Evolutionary conservation across 441 rosid species (phyloP).

Genomic region (Croton setiger): DNA sequence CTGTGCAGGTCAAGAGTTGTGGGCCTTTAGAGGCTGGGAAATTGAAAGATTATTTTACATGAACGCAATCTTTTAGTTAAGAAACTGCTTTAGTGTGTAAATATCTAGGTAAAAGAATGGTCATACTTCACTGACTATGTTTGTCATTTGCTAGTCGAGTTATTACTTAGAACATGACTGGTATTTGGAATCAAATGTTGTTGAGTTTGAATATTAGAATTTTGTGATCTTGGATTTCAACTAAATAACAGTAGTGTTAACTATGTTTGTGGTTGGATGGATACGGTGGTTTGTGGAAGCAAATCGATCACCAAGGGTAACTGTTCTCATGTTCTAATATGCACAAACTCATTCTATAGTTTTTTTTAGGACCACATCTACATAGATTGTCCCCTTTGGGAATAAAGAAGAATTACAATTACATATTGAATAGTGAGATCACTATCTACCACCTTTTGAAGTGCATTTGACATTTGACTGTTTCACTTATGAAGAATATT

Average conservation of each 20-base stretch:
- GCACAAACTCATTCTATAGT: neutral
- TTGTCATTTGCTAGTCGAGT: neutral
- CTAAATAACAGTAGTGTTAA: neutral
- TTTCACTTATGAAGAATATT: neutral
- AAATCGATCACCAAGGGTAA: neutral
- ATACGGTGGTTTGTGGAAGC: neutral
- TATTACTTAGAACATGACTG: neutral
- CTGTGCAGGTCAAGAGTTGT: constrained; percentile 87
- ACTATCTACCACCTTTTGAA: neutral
- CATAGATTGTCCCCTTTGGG: neutral
- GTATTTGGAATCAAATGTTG: neutral
- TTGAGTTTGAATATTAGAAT: neutral
- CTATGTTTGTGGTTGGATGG: neutral
- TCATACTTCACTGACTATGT: neutral
- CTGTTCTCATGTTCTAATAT: neutral
- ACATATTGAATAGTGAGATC: neutral
- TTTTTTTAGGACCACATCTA: neutral
- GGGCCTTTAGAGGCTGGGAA: constrained; percentile 57
- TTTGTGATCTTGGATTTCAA: neutral
- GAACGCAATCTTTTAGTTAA: constrained; percentile 48
- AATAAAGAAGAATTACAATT: neutral
- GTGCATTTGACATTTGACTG: neutral
- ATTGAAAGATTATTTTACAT: constrained; percentile 68
- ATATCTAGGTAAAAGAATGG: neutral
- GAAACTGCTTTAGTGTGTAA: neutral